Conservation (phyloP, 306 rosid genomes). For the Casuarina cunninghamiana region DNA sequence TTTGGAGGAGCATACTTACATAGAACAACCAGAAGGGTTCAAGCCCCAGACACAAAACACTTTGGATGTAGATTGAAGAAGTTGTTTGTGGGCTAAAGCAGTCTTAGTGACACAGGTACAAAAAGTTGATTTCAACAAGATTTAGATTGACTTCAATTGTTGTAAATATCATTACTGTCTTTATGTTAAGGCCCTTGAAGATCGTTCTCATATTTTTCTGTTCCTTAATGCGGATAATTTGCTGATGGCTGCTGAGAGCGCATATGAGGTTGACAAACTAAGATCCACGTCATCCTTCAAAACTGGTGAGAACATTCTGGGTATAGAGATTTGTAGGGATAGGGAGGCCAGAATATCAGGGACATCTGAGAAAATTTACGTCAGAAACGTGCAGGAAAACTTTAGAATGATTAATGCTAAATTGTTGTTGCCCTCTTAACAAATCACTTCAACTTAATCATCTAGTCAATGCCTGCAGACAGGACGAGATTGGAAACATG, state of each 20-base stretch:
- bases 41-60: background rate
- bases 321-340: background rate
- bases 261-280: background rate
- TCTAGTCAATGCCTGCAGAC: background rate
- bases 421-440: background rate
- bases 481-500: background rate
- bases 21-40: background rate
- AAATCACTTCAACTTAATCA: background rate
- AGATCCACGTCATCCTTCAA: background rate
- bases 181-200: background rate
- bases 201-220: background rate
- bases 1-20: too few species aligned
- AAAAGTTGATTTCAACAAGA: background rate
- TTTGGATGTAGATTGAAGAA: background rate
- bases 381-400: background rate
- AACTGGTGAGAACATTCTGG: background rate
- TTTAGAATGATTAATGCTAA: background rate
- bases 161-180: background rate
- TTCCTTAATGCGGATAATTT: background rate
- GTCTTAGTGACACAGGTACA: too few species aligned
- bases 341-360: background rate
- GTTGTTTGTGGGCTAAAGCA: too few species aligned
- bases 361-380: background rate
- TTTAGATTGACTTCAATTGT: background rate
- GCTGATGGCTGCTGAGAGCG: background rate